phyloP scores from a whole-genome alignment of 192 early-diverging fungal genomes.

The Umbelopsis vinacea region DNA sequence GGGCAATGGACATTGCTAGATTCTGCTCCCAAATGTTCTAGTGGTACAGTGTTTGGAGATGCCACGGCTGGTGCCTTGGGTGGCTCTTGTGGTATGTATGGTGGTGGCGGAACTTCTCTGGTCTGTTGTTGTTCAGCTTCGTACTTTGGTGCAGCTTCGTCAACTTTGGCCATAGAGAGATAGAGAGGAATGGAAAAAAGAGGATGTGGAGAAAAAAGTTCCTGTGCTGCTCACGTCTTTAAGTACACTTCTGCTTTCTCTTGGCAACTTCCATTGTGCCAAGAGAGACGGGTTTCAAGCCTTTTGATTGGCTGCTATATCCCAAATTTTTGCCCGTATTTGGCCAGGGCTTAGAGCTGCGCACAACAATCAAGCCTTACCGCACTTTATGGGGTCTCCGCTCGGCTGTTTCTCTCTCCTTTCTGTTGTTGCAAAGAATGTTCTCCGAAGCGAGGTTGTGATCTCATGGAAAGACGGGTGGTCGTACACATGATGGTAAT shows the following conservation, averaged over 20 bases:
- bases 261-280: no score
- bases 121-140: background rate
- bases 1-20: background rate
- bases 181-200: background rate
- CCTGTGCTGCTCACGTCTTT: background rate
- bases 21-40: background rate
- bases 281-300: no score
- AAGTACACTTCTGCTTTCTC: background rate
- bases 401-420: no score
- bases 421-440: no score
- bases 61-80: background rate
- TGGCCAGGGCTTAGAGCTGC: no score
- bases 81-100: background rate
- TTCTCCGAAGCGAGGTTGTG: no score
- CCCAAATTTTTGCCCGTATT: no score
- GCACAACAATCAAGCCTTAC: no score
- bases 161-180: background rate
- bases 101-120: conserved; percentile 16
- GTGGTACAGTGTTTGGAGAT: background rate
- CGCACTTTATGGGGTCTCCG: no score
- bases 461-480: no score
- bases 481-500: no score
- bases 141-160: background rate
- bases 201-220: background rate
- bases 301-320: no score